Percentiles rank a stretch among this genome's conserved stretches.
Evolutionary conservation across 2,329 filamentous ascomycete species (phyloP).

Genomic region (Nigrospora sphaerica): DNA sequence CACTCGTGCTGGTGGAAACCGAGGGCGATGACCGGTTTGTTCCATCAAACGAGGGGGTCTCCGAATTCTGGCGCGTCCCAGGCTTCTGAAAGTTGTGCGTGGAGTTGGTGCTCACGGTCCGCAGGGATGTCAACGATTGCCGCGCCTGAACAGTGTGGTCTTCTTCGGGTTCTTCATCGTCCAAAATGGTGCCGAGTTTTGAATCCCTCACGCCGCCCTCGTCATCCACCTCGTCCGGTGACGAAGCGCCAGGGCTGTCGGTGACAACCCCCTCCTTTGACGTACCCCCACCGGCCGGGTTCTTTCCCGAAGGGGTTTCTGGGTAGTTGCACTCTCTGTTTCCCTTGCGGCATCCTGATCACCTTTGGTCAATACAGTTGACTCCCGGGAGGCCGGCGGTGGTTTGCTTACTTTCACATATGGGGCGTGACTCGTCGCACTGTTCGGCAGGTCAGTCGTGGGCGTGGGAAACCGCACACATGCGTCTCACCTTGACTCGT

Average conservation of each 20-base stretch:
- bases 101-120: conserved; percentile 30
- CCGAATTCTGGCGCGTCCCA: conserved; percentile 39
- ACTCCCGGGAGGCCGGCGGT: conserved; percentile 2
- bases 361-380: conserved; percentile 14
- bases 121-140: conserved; percentile 15
- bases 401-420: conserved; percentile 64
- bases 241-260: conserved; percentile 46
- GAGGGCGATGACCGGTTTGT: conserved; percentile 47
- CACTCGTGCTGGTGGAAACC: conserved; percentile 35
- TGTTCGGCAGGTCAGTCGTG: conserved; percentile 31
- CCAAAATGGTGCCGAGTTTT: conserved; percentile 45
- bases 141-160: conserved; percentile 11
- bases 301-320: conserved; percentile 49
- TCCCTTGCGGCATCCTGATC: conserved; percentile 79
- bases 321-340: conserved; percentile 88
- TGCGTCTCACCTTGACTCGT: conserved; percentile 63
- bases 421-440: conserved; percentile 85
- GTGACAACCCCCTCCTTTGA: conserved; percentile 32
- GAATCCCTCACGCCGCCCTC: conserved; percentile 32
- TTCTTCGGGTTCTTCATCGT: conserved; percentile 41
- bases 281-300: conserved; percentile 21
- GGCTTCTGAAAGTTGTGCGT: conserved; percentile 26
- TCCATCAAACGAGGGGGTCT: conserved; percentile 45
- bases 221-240: conserved; percentile 37
- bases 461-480: conserved; percentile 2